Percentiles rank a stretch among this genome's conserved stretches.
Evolutionary conservation across 2,329 filamentous ascomycete species (phyloP).

Genomic region (Ophiosphaerella narmari): DNA sequence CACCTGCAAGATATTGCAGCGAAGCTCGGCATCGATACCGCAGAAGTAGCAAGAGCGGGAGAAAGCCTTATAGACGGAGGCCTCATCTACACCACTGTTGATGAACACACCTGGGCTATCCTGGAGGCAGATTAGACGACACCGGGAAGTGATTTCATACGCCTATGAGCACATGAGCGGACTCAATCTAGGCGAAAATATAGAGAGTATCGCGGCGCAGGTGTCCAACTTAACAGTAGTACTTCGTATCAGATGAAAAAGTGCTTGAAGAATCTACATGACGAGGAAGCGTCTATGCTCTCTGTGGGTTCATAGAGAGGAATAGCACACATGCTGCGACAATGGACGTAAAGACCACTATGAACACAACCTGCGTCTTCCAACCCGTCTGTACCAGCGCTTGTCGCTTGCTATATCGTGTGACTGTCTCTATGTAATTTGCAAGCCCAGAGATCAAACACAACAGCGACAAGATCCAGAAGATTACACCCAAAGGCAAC

Average conservation of each 20-base stretch:
- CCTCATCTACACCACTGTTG: slow-evolving; percentile 85
- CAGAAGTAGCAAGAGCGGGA: slow-evolving; percentile 74
- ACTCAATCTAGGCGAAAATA: neutral
- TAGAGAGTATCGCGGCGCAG: neutral
- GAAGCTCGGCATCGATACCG: slow-evolving; percentile 66
- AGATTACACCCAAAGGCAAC: slow-evolving; percentile 81
- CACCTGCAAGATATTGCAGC: slow-evolving; percentile 78
- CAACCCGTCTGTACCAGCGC: slow-evolving; percentile 92
- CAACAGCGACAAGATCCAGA: slow-evolving; percentile 81
- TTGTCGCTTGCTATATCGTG: slow-evolving; percentile 75
- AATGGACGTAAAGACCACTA: slow-evolving; percentile 47
- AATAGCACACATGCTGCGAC: slow-evolving; percentile 49
- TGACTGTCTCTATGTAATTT: slow-evolving; percentile 85
- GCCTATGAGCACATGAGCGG: neutral
- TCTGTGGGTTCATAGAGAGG: slow-evolving; percentile 46
- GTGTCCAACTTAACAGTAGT: neutral
- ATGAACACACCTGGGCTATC: slow-evolving; percentile 90
- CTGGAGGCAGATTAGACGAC: slow-evolving; percentile 60
- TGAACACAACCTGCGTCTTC: slow-evolving; percentile 80
- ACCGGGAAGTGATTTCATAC: neutral
- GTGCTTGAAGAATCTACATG: slow-evolving; percentile 4
- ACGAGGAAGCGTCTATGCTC: slow-evolving; percentile 10
- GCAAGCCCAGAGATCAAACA: slow-evolving; percentile 77
- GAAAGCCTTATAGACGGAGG: slow-evolving; percentile 78
- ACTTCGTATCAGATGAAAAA: no score